Base-by-base conservation (phyloP, 2,329 filamentous ascomycete species). In the Nemania abortiva region DNA sequence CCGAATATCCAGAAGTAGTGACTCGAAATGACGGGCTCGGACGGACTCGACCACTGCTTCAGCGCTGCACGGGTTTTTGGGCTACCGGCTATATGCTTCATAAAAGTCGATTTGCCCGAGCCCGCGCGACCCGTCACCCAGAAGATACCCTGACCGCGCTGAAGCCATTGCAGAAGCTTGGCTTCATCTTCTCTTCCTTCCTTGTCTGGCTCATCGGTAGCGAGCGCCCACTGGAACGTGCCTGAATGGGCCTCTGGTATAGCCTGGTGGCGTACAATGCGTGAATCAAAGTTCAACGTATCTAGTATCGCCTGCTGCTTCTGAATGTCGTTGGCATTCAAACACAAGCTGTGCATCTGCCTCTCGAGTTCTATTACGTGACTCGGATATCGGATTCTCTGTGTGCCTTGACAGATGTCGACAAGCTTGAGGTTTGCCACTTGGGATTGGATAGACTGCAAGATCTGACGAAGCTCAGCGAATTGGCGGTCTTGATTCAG, bases 1-100 rank as follows among this genome's bases (percentile, higher is more conserved):
- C 81, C 80, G 1, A 75, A 68, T 39, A 70, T 77, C 79, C 78
- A 81, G 63, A 82, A 82, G 65, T 78, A 83, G 53, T 79, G 79
- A 6, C 65, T 74, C 2, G 74, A 76, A 24, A 77, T 72, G 5
- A 77, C 56, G 11, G 77, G 52, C 15, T 64, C 63, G 1, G 54
- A 52, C 0, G 62, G 53, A 0, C 37, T 66, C 1, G 79, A 74
- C 81, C 81, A 84, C 0, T 47, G 9, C 22, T 69, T 18, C 2
- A 82, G 53, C 7, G 49, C 57, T 0, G 71, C 27, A 0, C 47
- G 31, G 0, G 77, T 79, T 3, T 65, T 47, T 0, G 53, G 3
- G 55, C 60, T 62, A 27, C 68, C 52, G 4, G 69, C 70, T 15
- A 74, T 61, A 47, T 62, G 70, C 42, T 74, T 74, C 70, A 74